Evolutionary conservation across 2,329 filamentous ascomycete species (phyloP), one percentile per base, ranked within the genome.

Genomic region (Mycosphaerella sp.): DNA sequence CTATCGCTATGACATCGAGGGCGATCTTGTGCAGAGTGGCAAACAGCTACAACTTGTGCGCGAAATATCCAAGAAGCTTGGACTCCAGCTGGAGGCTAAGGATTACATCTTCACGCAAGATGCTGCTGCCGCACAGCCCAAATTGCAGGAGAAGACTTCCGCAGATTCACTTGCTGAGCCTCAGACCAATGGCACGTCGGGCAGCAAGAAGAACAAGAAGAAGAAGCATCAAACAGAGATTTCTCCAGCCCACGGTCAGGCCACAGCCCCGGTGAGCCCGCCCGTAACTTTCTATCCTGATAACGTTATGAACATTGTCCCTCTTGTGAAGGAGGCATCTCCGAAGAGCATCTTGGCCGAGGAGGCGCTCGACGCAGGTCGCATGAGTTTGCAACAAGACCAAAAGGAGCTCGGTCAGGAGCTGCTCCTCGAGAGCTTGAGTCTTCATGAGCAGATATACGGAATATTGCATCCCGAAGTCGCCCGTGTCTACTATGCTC

Each of bases 371-470:
- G 93, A 98, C 70, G 93, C 91, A 51, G 93, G 93, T 18, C 87
- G 90, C 47, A 91, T 98, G 66, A 96, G 91, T n/a, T 84, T 98
- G 55, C 82, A 93, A 62, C 91, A 97, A 68, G 86, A 88, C 67
- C 89, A 98, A 75, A 91, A 87, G 73, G 93, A 96, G 72, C 81
- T 98, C 41, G 93, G 93, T 36, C 90, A 96, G 71, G 93, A 98
- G 70, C 79, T 98, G 50, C 80, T 98, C 27, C 75, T 97, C n/a
- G 93, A 98, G 71, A 96, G 90, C 34, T 75, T 98, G 54, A 95
- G 93, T 41, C 76, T 98, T 39, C 91, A 98, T 65, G 93, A 98
- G 76, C 93, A 98, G 71, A 97, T 98, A 61, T 98, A 98, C 65
- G 93, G 93, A 54, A 94, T 97, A 51, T 78, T 98, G 21, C 93